Base-by-base conservation (phyloP, 2,329 filamentous ascomycete genomes). In the Claviceps sorghi region DNA sequence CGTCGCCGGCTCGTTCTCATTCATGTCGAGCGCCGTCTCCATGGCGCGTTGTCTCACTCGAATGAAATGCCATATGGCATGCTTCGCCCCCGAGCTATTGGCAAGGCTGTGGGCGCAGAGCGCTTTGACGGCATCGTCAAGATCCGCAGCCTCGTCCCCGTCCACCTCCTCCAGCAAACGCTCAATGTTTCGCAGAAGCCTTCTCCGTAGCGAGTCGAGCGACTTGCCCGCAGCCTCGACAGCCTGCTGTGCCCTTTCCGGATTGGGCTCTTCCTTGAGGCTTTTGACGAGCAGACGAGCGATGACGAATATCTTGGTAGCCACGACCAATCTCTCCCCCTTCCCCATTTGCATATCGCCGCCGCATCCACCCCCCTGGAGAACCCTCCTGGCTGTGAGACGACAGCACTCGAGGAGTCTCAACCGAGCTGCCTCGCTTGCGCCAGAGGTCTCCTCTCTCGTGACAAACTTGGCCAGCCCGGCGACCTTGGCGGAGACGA, bases 91-190 rank as follows among this genome's bases (percentile, higher is more conserved):
- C 0, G 85, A 88, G 60, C 80, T 94, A 3, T 85, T 89, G 1
- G 83, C 80, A 49, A 97, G 73, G 55, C 88, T 89, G 64, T 89
- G 90, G 0, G 90, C 89, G 52, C 83, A 86, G 58, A 96, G 74
- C 0, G 84, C 82, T 59, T 88, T 83, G 13, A 91, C 71, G 17
- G 93, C 74, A 22, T 78, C 72, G 54, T 73, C 61, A 53, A 74
- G 60, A 58, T 74, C 58, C 55, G 65, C 55, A 61, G 70, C 55
- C 60, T 75, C 65, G 75, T 83, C 76, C 26, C 75, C 65, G 75
- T 83, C 76, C 29, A 83, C 77, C 48, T 76, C 79, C 57, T 78
- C 76, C 51, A 94, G 65, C 4, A 88, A 72, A 58, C 79, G 84
- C 50, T 90, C 80, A 26, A 95, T 79, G 17, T 79, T 79, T 49